Percentiles rank a stretch among this genome's conserved stretches.
These are phyloP conservation scores for Phoenix roebelenii DNA, from an alignment of 176 grass and related monocot species.

Conservation along the genomic window DNA sequence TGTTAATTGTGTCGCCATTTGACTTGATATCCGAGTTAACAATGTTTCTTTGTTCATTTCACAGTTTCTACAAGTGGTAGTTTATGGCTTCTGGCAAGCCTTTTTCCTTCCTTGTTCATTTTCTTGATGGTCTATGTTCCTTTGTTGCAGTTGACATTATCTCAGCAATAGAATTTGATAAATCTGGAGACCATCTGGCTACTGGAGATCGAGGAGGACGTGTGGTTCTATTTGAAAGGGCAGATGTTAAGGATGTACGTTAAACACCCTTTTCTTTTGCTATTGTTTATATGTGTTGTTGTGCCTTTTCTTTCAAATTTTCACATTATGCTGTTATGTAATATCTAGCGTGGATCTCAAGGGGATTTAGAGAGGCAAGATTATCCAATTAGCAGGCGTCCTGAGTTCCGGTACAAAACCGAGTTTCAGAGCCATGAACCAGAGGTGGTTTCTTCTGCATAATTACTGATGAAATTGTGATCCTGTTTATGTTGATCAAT, in stretches of 20 bases:
- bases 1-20: too few species aligned
- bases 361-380: constrained; percentile 11
- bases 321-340: not conserved
- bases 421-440: constrained; percentile 23
- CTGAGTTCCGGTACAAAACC: constrained; percentile 13
- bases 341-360: not conserved
- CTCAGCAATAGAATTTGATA: constrained; percentile 91
- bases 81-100: not conserved
- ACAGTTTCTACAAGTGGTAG: not conserved
- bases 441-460: constrained; percentile 1
- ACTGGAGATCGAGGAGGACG: constrained; percentile 88
- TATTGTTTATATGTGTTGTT: not conserved
- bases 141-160: constrained; percentile 82
- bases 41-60: not conserved
- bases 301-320: not conserved
- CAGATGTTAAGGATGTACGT: constrained; percentile 62
- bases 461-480: too few species aligned
- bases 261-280: not conserved
- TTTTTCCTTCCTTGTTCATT: constrained; percentile 10
- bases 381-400: constrained; percentile 3
- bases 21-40: too few species aligned
- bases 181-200: constrained; percentile 86
- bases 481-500: too few species aligned
- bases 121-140: constrained; percentile 16
- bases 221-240: constrained; percentile 88